These are phyloP conservation scores for Collybiopsis luxurians DNA, from an alignment of 768 basidiomycete species.

Conservation along the genomic window DNA sequence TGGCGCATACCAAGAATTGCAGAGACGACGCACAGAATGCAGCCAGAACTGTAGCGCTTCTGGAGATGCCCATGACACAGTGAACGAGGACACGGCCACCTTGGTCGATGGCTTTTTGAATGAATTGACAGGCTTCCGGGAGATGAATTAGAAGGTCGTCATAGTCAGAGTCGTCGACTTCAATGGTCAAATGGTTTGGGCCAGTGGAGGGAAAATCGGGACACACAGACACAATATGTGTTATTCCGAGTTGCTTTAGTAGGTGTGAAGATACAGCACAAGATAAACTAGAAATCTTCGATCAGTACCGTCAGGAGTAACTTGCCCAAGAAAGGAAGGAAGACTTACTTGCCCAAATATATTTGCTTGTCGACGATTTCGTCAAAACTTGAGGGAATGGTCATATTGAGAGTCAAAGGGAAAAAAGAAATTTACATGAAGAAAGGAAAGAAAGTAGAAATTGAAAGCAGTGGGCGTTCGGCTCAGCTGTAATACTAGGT, in stretches of 20 bases:
- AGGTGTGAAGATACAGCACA: constrained; percentile 31
- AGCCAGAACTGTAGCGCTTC: constrained; percentile 60
- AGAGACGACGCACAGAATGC: constrained; percentile 44
- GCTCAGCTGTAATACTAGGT: too few relatives aligned
- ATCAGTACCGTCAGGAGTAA: background rate
- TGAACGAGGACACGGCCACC: constrained; percentile 67
- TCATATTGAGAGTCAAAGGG: background rate
- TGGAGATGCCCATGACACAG: constrained; percentile 71
- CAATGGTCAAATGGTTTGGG: constrained; percentile 36
- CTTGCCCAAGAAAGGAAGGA: background rate
- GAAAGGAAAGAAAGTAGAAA: background rate
- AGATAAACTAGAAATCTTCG: constrained; percentile 26
- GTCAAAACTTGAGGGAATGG: constrained; percentile 23
- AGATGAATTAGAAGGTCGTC: constrained; percentile 63
- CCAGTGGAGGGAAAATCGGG: constrained; percentile 47
- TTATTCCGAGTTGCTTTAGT: constrained; percentile 36
- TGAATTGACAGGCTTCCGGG: constrained; percentile 57
- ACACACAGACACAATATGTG: constrained; percentile 58
- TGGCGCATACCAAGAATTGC: constrained; percentile 2
- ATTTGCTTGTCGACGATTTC: constrained; percentile 37
- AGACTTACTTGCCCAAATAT: constrained; percentile 41
- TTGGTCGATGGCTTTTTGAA: constrained; percentile 49
- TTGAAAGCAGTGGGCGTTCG: too few relatives aligned
- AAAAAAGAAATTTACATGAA: background rate
- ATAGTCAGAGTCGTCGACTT: constrained; percentile 45